phyloP scores from a whole-genome alignment of 345 rosid species.

The Dovyalis caffra region DNA sequence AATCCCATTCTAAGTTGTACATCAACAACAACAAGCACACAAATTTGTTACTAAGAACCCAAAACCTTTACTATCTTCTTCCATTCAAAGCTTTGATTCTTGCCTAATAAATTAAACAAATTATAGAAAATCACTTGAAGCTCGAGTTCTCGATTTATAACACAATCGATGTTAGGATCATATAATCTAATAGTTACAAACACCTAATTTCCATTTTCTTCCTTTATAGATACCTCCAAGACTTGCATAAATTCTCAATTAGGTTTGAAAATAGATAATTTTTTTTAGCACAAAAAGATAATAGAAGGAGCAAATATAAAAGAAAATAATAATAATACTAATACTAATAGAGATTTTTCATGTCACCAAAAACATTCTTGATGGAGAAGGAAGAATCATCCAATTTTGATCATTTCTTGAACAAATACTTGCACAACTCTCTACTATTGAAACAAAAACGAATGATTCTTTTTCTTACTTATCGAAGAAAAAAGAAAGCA shows the following conservation, averaged over 20 bases:
- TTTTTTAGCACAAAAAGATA: neutral
- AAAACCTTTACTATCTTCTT: no score
- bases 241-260: no score
- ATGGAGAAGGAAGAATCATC: slow-evolving; percentile 65
- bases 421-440: no score
- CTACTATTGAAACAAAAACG: no score
- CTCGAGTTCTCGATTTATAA: slow-evolving; percentile 76
- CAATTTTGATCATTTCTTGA: slow-evolving; percentile 68
- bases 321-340: neutral
- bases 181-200: slow-evolving; percentile 73
- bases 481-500: no score
- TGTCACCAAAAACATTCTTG: slow-evolving; percentile 82
- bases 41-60: neutral
- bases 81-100: no score
- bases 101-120: no score
- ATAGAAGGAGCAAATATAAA: neutral
- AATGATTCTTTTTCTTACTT: no score
- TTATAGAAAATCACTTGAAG: slow-evolving; percentile 49
- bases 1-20: slow-evolving; percentile 1
- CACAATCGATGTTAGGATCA: slow-evolving; percentile 89
- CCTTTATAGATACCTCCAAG: slow-evolving; percentile 76
- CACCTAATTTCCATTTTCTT: slow-evolving; percentile 45
- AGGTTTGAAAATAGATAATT: no score
- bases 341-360: slow-evolving; percentile 79
- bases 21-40: neutral